Evolutionary conservation across 441 rosid genomes (phyloP).

Genomic region (Jatropha podagrica): DNA sequence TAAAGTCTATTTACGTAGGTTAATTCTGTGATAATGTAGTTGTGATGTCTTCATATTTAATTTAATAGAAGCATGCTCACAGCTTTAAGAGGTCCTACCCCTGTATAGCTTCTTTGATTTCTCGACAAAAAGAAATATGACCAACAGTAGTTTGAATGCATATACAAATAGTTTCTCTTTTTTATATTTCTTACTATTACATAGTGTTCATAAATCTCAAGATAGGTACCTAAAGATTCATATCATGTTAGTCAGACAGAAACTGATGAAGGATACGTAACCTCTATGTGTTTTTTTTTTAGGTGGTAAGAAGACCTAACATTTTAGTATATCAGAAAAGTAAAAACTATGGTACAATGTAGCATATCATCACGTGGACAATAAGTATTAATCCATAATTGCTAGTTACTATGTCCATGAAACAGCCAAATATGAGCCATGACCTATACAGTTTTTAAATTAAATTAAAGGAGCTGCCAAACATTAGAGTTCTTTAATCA

Average conservation of each 20-base stretch:
- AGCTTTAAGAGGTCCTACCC: neutral
- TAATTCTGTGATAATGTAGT: neutral
- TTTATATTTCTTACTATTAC: too few species aligned
- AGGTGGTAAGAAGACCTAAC: neutral
- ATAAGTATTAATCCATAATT: neutral
- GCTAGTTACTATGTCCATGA: neutral
- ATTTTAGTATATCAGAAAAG: neutral
- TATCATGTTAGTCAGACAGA: neutral
- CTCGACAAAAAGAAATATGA: too few species aligned
- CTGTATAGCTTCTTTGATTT: too few species aligned
- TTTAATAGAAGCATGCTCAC: neutral
- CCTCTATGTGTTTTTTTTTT: neutral
- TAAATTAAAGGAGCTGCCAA: slow-evolving; percentile 12
- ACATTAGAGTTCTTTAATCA: slow-evolving; percentile 19
- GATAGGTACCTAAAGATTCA: neutral
- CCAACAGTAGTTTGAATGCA: too few species aligned
- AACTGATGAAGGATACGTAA: neutral
- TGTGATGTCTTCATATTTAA: neutral
- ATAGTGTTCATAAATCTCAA: too few species aligned
- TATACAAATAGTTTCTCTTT: neutral
- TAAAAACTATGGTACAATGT: neutral
- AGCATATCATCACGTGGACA: neutral
- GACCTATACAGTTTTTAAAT: neutral
- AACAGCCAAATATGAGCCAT: neutral
- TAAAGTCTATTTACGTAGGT: neutral